These are phyloP conservation scores for Suillus brevipes DNA, from an alignment of 768 basidiomycete genomes.

Conservation along the genomic window DNA sequence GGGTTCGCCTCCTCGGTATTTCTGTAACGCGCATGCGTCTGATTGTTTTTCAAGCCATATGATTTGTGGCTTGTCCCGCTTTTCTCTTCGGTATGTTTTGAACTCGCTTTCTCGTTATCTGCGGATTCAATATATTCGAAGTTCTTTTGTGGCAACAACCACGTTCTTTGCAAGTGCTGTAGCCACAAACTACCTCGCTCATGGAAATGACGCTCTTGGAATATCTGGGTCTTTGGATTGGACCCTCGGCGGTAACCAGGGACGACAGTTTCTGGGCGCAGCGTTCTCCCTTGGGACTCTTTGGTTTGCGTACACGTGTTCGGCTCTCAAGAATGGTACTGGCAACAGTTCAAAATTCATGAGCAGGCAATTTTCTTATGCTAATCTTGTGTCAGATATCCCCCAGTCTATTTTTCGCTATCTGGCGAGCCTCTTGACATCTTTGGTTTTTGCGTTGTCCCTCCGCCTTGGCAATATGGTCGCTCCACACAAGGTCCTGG, in stretches of 20 bases:
- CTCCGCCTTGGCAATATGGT: conserved; percentile 55
- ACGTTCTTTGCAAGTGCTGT: conserved; percentile 53
- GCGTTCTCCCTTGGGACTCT: conserved; percentile 6
- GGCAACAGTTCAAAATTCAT: background rate
- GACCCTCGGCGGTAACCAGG: conserved; percentile 38
- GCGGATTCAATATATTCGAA: conserved; percentile 22
- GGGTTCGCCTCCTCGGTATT: conserved; percentile 39
- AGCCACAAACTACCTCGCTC: conserved; percentile 43
- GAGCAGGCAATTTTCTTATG: background rate
- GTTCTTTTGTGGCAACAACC: conserved; percentile 55
- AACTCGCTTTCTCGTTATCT: background rate
- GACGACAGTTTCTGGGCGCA: conserved; percentile 30
- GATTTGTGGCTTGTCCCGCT: conserved; percentile 58
- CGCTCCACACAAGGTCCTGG: conserved; percentile 48
- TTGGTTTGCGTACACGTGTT: conserved; percentile 1
- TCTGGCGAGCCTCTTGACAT: conserved; percentile 42
- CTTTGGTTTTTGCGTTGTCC: conserved; percentile 53
- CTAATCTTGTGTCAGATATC: conserved; percentile 3
- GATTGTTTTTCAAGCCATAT: conserved; percentile 48
- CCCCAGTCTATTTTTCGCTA: conserved; percentile 32
- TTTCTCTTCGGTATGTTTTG: conserved; percentile 49
- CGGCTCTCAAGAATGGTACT: background rate
- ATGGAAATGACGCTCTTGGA: conserved; percentile 32
- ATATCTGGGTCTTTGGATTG: conserved; percentile 36
- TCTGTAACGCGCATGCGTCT: conserved; percentile 1